A percentile compares a stretch with the other conserved stretches of the same genome.
Conservation (phyloP, 2,329 filamentous ascomycete species). For the Pseudomassariella vexata region DNA sequence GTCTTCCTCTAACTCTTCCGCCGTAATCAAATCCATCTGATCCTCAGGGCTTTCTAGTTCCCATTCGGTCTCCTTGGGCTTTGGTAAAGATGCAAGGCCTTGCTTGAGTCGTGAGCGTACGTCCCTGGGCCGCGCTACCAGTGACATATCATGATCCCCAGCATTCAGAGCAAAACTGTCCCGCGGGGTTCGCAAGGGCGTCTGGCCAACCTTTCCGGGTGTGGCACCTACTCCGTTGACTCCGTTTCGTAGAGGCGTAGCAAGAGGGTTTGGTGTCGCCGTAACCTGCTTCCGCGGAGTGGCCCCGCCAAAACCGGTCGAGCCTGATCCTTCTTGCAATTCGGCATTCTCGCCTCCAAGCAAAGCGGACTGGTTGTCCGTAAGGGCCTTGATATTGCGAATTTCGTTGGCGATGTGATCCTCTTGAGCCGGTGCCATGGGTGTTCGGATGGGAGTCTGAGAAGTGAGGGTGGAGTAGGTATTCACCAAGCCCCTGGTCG, state of each 20-base stretch:
- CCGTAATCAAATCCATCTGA: constrained; percentile 50
- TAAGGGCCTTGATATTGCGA: constrained; percentile 84
- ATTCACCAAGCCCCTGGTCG: constrained; percentile 78
- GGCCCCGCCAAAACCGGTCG: constrained; percentile 83
- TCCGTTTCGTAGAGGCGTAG: constrained; percentile 72
- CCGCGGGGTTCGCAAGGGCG: constrained; percentile 80
- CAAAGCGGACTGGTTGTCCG: constrained; percentile 87
- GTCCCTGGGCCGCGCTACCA: constrained; percentile 73
- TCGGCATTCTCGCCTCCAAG: constrained; percentile 92
- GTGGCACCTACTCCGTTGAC: constrained; percentile 62
- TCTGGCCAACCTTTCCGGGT: constrained; percentile 65
- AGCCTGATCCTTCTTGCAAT: constrained; percentile 72
- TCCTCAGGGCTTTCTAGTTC: constrained; percentile 90
- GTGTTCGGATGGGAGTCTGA: constrained; percentile 84
- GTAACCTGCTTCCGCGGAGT: constrained; percentile 74
- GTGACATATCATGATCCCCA: constrained; percentile 57
- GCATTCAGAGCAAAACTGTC: constrained; percentile 82
- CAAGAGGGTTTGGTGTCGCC: constrained; percentile 92
- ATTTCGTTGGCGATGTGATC: constrained; percentile 97
- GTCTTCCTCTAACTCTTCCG: constrained; percentile 51
- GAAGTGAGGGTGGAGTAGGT: constrained; percentile 80
- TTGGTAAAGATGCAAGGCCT: constrained; percentile 77
- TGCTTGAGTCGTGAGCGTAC: constrained; percentile 64
- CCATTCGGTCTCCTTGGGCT: constrained; percentile 90
- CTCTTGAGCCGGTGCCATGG: constrained; percentile 84